Percentiles rank a stretch among this genome's conserved stretches.
phyloP scores from a whole-genome alignment of 2,329 filamentous ascomycete species.

The Davidsoniella eucalypti region DNA sequence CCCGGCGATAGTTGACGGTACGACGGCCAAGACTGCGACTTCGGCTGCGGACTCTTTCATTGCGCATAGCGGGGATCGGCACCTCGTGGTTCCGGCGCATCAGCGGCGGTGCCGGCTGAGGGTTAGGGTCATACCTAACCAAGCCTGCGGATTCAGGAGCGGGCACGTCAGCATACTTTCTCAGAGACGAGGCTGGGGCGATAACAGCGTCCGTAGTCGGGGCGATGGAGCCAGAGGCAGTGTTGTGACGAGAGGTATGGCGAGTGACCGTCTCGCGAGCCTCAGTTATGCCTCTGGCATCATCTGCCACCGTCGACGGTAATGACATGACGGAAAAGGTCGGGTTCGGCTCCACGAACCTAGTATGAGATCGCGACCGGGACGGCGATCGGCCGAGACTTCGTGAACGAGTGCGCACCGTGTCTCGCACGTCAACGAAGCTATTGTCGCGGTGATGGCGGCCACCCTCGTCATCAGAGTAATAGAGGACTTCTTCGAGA shows the following conservation, averaged over 20 bases:
- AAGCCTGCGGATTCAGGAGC: neutral
- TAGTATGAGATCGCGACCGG: conserved; percentile 14
- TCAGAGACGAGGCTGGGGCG: neutral
- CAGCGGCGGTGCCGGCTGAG: neutral
- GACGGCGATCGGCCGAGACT: conserved; percentile 8
- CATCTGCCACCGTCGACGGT: conserved; percentile 3
- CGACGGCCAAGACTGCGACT: neutral
- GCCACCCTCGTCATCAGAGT: conserved; percentile 21
- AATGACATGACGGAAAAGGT: conserved; percentile 10
- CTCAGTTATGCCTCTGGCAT: neutral
- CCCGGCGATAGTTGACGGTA: conserved; percentile 13
- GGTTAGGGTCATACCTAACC: neutral
- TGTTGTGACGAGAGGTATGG: neutral
- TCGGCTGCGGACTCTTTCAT: neutral
- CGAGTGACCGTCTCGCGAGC: conserved; percentile 1
- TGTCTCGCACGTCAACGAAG: neutral
- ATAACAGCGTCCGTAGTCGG: conserved; percentile 1
- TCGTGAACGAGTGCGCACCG: conserved; percentile 16
- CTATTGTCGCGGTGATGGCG: conserved; percentile 19
- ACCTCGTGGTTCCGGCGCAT: neutral
- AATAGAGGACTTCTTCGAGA: neutral
- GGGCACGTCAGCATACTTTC: neutral
- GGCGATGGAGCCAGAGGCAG: neutral
- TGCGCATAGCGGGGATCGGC: neutral
- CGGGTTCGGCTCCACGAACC: conserved; percentile 11